phyloP scores from a whole-genome alignment of 1,284 basidiomycete genomes.

The Sanguinoderma infundibulare region DNA sequence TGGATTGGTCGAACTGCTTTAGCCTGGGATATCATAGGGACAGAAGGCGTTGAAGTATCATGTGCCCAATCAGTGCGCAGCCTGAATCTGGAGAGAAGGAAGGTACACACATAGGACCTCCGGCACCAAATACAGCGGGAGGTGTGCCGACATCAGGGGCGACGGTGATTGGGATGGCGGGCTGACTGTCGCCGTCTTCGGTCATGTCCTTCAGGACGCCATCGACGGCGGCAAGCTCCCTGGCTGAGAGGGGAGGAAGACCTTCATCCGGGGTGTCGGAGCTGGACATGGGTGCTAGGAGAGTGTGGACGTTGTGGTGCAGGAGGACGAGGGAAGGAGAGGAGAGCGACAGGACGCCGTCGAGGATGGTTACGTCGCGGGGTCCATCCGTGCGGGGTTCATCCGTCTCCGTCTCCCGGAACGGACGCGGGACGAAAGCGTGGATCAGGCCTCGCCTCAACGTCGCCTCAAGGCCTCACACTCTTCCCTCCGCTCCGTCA shows the following conservation, averaged over 20 bases:
- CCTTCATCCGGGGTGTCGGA: constrained; percentile 23
- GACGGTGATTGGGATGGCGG: constrained; percentile 17
- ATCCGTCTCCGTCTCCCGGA: background rate
- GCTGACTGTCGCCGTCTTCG: constrained; percentile 21
- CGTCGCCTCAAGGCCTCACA: background rate
- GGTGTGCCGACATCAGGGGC: constrained; percentile 26
- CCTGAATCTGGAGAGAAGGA: background rate
- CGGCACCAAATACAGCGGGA: constrained; percentile 41
- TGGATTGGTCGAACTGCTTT: constrained; percentile 79
- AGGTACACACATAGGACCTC: constrained; percentile 41
- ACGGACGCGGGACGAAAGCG: background rate
- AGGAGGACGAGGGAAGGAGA: background rate
- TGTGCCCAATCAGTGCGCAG: background rate
- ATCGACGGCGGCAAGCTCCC: constrained; percentile 36
- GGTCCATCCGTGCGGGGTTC: background rate
- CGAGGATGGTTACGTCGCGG: background rate
- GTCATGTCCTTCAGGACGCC: constrained; percentile 35
- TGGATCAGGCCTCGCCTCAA: background rate
- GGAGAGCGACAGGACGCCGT: background rate
- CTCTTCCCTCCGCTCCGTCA: constrained; percentile 6
- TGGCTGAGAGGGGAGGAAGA: constrained; percentile 24
- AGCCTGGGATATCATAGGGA: constrained; percentile 51
- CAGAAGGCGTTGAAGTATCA: background rate
- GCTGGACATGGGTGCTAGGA: constrained; percentile 22
- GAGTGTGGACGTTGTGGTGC: background rate